A percentile compares a stretch with the other conserved stretches of the same genome.
phyloP scores from a whole-genome alignment of 192 early-diverging fungal species.

The Coemansia biformis region DNA sequence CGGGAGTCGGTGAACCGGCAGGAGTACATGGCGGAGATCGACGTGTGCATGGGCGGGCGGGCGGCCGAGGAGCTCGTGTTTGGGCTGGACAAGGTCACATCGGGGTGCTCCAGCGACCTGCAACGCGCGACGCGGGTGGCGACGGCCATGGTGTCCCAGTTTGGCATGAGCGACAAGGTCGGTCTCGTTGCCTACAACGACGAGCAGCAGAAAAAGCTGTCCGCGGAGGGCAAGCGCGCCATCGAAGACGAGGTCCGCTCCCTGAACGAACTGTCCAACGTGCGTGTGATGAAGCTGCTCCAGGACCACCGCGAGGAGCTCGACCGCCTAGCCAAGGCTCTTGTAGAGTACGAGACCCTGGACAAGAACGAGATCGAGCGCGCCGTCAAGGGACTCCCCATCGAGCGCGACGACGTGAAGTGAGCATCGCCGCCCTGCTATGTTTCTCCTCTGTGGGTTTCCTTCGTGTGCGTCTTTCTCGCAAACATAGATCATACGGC shows the following conservation, averaged over 20 bases:
- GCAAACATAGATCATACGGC: no score
- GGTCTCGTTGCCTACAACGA: conserved; percentile 73
- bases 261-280: conserved; percentile 67
- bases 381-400: conserved; percentile 49
- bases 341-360: conserved; percentile 94
- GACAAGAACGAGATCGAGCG: conserved; percentile 78
- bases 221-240: conserved; percentile 65
- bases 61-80: conserved; percentile 97
- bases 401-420: conserved; percentile 28
- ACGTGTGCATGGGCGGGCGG: conserved; percentile 98
- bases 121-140: conserved; percentile 84
- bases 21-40: conserved; percentile 82
- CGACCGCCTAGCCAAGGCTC: conserved; percentile 82
- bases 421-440: no score
- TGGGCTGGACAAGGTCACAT: conserved; percentile 88
- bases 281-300: conserved; percentile 67
- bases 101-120: conserved; percentile 90
- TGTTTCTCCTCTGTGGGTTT: no score
- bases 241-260: conserved; percentile 84
- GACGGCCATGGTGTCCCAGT: conserved; percentile 82
- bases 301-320: conserved; percentile 78
- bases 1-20: conserved; percentile 71
- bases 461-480: no score
- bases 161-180: conserved; percentile 93
- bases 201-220: conserved; percentile 70